These are phyloP conservation scores for Fusarium sp. DNA, from an alignment of 2,329 filamentous ascomycete genomes.

Conservation along the genomic window DNA sequence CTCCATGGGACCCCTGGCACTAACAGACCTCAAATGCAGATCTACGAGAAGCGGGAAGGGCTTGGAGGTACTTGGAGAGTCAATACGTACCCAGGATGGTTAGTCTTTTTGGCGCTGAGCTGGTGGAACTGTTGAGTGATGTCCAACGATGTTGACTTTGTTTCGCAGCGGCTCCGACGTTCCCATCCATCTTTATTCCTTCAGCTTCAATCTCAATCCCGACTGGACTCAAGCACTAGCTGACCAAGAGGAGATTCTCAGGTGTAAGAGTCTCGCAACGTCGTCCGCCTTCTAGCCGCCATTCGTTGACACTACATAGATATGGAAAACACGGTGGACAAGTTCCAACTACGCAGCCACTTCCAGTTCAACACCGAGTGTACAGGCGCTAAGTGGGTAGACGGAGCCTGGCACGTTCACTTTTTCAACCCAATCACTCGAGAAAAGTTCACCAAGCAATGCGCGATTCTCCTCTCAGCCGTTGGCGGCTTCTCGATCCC, in stretches of 20 bases:
- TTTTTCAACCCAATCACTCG: slow-evolving; percentile 30
- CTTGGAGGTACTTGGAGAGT: slow-evolving; percentile 35
- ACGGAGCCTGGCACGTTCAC: slow-evolving; percentile 34
- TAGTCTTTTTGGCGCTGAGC: too few species aligned
- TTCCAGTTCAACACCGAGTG: slow-evolving; percentile 36
- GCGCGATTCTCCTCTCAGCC: slow-evolving; percentile 42
- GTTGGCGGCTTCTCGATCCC: slow-evolving; percentile 45
- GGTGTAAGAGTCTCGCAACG: slow-evolving; percentile 31
- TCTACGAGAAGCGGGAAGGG: slow-evolving; percentile 31
- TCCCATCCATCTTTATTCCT: slow-evolving; percentile 52
- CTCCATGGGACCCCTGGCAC: not conserved
- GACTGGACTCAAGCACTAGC: slow-evolving; percentile 52
- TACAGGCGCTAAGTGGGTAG: slow-evolving; percentile 37
- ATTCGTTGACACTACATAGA: slow-evolving; percentile 4
- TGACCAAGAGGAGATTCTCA: slow-evolving; percentile 50
- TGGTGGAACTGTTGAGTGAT: too few species aligned
- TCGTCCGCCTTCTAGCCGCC: not conserved
- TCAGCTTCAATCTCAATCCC: slow-evolving; percentile 55
- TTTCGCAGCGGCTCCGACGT: slow-evolving; percentile 26
- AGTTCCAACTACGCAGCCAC: slow-evolving; percentile 40
- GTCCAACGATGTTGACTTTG: not conserved
- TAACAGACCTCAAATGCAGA: not conserved
- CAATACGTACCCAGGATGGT: slow-evolving; percentile 30
- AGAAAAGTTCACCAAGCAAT: slow-evolving; percentile 27
- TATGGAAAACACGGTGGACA: slow-evolving; percentile 33